phyloP scores from a whole-genome alignment of 306 rosid species.

The Cicer bijugum region DNA sequence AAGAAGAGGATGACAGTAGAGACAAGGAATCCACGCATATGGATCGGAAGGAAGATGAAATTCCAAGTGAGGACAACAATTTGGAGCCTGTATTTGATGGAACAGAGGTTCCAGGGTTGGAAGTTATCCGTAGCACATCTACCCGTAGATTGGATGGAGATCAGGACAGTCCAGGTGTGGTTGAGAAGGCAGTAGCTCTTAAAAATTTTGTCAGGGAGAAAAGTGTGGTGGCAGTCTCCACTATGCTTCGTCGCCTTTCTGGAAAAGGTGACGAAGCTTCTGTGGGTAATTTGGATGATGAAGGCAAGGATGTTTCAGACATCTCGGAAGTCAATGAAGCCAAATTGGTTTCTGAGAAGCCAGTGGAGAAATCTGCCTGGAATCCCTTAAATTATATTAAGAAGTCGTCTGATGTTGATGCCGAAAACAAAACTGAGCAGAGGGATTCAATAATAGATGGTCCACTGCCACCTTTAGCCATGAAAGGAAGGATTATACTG shows the following conservation, averaged over 20 bases:
- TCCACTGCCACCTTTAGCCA: constrained; percentile 44
- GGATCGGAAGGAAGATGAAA: constrained; percentile 50
- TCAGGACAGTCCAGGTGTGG: constrained; percentile 67
- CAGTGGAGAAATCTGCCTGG: constrained; percentile 63
- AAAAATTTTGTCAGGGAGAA: constrained; percentile 77
- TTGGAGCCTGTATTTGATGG: constrained; percentile 86
- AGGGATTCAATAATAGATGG: constrained; percentile 47
- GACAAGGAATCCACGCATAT: constrained; percentile 42
- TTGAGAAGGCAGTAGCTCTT: constrained; percentile 75
- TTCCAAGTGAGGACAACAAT: constrained; percentile 59
- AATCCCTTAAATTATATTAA: constrained; percentile 73
- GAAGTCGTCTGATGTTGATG: constrained; percentile 54
- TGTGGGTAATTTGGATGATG: constrained; percentile 44
- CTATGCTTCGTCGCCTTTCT: constrained; percentile 75
- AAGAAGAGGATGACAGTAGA: constrained; percentile 36
- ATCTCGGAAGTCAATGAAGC: constrained; percentile 50
- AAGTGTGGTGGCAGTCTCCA: constrained; percentile 71
- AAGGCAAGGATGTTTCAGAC: constrained; percentile 51
- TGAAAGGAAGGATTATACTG: constrained; percentile 80
- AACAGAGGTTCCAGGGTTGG: constrained; percentile 74
- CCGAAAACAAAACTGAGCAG: constrained; percentile 52
- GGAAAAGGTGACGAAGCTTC: constrained; percentile 60
- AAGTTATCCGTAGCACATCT: constrained; percentile 59
- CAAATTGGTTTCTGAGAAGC: constrained; percentile 59
- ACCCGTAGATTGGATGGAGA: constrained; percentile 55